Evolutionary conservation across 1,284 basidiomycete species (phyloP), one percentile per base, ranked within the genome.

Genomic region (Microbotryum scabiosae): DNA sequence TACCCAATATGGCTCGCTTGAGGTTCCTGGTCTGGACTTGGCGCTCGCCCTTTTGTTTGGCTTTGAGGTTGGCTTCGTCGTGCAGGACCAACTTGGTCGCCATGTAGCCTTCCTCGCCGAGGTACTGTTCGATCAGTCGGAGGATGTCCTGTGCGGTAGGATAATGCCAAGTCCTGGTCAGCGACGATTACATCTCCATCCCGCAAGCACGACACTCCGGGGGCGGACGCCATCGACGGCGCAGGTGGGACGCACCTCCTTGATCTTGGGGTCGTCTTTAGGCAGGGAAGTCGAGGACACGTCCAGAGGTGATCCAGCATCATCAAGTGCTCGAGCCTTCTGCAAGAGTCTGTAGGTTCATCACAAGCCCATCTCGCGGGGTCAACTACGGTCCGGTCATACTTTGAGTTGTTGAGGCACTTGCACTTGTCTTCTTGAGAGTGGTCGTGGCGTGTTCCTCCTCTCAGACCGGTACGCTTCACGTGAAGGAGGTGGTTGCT

Each of bases 91-190:
- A 69, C 0, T 75, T 71, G 4, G 77, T 73, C 1, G 72, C 69
- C 2, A 74, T 70, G 58, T 76, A 73, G 0, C 75, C 73, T 45
- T 75, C 68, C 21, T 76, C 73, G 25, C 74, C 72, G 9, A 79
- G 74, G 68, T 77, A 79, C 60, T 79, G 76, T 21, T 73, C 70
- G 54, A 79, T 76, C 45, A 76, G 67, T 18, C 74, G 66, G 21
- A 72, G 70, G 32, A 76, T 74, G 54, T 76, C 75, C 73, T 75
- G 43, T 4, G 2, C 20, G 50, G 14, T 2, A 12, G 12, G 47
- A 30, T 16, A 51, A 43, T 61, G 8, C 25, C 28, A 41, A 46
- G 43, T 26, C 10, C 25, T 18, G 5, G 41, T 26, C 36, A 41
- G 36, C 36, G 36, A 41, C 16, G 36, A 18, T 9, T 30, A 10